phyloP scores from a whole-genome alignment of 2,329 filamentous ascomycete species.

The Scorias spongiosa region DNA sequence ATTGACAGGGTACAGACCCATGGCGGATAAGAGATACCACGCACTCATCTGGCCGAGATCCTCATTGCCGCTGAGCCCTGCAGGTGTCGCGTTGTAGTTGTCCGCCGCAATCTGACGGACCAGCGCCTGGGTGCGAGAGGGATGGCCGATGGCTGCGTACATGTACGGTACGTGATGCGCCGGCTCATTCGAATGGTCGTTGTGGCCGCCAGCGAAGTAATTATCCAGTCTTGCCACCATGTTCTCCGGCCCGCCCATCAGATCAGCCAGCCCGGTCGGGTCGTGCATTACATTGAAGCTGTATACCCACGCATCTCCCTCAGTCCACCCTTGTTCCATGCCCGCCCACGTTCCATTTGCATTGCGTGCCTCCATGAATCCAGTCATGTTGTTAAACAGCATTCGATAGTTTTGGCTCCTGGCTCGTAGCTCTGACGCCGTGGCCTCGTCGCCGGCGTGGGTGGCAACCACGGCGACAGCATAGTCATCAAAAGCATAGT shows the following conservation, averaged over 20 bases:
- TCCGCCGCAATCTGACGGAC: constrained; percentile 24
- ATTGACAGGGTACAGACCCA: constrained; percentile 35
- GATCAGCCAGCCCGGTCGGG: constrained; percentile 23
- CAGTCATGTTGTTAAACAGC: constrained; percentile 29
- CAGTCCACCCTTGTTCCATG: constrained; percentile 32
- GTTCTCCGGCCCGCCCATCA: constrained; percentile 25
- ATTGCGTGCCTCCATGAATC: constrained; percentile 35
- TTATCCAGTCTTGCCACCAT: constrained; percentile 30
- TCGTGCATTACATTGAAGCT: constrained; percentile 36
- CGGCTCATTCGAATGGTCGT: constrained; percentile 34
- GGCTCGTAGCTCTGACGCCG: constrained; percentile 18
- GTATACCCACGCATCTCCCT: constrained; percentile 37
- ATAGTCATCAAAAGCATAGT: constrained; percentile 34
- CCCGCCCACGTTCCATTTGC: constrained; percentile 32
- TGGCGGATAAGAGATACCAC: constrained; percentile 33
- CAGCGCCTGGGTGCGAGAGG: constrained; percentile 23
- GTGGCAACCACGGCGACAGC: constrained; percentile 28
- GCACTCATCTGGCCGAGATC: constrained; percentile 37
- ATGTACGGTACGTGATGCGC: constrained; percentile 34
- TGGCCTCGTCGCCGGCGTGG: constrained; percentile 21
- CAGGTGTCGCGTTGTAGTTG: constrained; percentile 32
- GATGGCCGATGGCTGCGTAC: constrained; percentile 29
- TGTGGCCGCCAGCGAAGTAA: constrained; percentile 31
- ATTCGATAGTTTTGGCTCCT: constrained; percentile 28
- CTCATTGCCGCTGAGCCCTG: constrained; percentile 33